These are phyloP conservation scores for Rhizopogon roseolus DNA, from an alignment of 768 basidiomycete species.

Conservation along the genomic window DNA sequence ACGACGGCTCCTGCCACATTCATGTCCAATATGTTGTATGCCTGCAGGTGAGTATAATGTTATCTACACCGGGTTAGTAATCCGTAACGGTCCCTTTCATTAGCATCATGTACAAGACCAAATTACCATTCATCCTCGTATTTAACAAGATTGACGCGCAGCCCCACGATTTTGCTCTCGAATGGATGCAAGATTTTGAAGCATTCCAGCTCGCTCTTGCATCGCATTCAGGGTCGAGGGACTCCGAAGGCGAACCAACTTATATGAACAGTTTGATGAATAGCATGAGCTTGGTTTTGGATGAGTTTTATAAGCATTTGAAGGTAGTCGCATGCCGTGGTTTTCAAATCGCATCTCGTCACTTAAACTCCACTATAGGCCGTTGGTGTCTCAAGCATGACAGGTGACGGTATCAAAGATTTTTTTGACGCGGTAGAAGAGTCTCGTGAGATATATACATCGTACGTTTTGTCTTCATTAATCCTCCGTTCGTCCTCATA, in stretches of 20 bases:
- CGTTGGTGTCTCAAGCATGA: conserved; percentile 94
- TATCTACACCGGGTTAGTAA: conserved; percentile 2
- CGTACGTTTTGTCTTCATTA: conserved; percentile 40
- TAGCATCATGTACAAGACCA: conserved; percentile 97
- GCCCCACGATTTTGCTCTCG: conserved; percentile 84
- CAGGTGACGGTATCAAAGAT: conserved; percentile 88
- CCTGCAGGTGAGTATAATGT: conserved; percentile 69
- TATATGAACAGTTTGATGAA: conserved; percentile 99
- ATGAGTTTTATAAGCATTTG: conserved; percentile 96
- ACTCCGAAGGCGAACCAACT: conserved; percentile 86
- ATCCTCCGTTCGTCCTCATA: neutral
- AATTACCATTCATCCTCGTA: conserved; percentile 93
- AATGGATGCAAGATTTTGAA: conserved; percentile 99
- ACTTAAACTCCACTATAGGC: conserved; percentile 42
- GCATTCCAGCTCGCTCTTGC: conserved; percentile 87
- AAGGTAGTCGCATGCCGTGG: conserved; percentile 48
- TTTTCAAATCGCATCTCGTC: neutral
- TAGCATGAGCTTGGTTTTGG: conserved; percentile 95
- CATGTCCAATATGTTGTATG: conserved; percentile 99
- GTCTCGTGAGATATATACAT: conserved; percentile 84
- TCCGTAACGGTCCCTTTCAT: neutral
- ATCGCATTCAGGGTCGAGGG: conserved; percentile 57
- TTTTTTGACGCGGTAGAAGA: conserved; percentile 91
- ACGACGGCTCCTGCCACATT: conserved; percentile 95
- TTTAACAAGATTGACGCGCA: conserved; percentile 98